These are phyloP conservation scores for Sclerotinia borealis DNA, from an alignment of 2,329 filamentous ascomycete genomes.

Conservation along the genomic window DNA sequence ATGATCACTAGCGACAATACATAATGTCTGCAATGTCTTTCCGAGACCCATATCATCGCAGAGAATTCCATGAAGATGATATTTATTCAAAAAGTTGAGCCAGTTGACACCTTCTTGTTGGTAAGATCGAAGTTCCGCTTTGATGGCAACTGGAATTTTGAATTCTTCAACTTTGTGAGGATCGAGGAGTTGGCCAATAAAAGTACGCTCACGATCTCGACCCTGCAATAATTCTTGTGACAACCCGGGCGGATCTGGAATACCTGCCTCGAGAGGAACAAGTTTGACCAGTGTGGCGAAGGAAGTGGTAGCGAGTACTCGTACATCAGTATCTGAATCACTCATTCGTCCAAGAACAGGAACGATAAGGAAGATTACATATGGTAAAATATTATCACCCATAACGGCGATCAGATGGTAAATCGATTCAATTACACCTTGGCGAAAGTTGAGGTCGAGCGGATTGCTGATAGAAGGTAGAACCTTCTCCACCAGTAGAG, in stretches of 20 bases:
- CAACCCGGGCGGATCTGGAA: constrained; percentile 89
- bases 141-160: constrained; percentile 90
- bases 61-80: constrained; percentile 94
- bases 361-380: constrained; percentile 98
- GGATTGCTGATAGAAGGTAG: constrained; percentile 88
- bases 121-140: constrained; percentile 91
- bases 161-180: constrained; percentile 96
- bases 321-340: constrained; percentile 92
- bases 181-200: constrained; percentile 93
- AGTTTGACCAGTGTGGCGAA: constrained; percentile 97
- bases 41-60: constrained; percentile 99
- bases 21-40: constrained; percentile 94
- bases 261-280: constrained; percentile 92
- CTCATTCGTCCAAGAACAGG: constrained; percentile 97
- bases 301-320: constrained; percentile 89
- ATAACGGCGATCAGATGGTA: constrained; percentile 98
- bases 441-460: constrained; percentile 78
- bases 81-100: constrained; percentile 96
- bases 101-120: constrained; percentile 99
- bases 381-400: constrained; percentile 92
- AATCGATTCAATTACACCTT: constrained; percentile 90
- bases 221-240: constrained; percentile 84
- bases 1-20: constrained; percentile 96
- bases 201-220: constrained; percentile 88
- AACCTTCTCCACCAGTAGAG: constrained; percentile 87